Conservation (phyloP, 345 rosid genomes). For the Salix purpurea region DNA sequence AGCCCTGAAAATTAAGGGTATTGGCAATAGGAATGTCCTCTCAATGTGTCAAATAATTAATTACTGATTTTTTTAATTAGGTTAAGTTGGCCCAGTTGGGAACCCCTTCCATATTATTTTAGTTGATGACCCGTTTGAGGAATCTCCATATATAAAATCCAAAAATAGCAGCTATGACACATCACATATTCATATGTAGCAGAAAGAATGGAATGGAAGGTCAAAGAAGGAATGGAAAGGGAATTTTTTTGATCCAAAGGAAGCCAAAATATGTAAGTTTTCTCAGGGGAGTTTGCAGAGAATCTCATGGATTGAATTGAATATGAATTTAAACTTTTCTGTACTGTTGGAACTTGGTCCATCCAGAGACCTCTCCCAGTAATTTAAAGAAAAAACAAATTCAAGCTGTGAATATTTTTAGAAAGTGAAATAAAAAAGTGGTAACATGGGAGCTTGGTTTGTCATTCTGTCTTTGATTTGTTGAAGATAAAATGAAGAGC, state of each 20-base stretch:
- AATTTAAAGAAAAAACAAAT: slow-evolving; percentile 15
- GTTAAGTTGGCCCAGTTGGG: not conserved
- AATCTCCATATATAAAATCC: not conserved
- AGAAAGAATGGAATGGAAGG: slow-evolving; percentile 22
- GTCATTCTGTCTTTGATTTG: slow-evolving; percentile 41
- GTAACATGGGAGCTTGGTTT: slow-evolving; percentile 34
- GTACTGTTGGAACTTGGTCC: slow-evolving; percentile 28
- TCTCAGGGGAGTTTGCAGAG: slow-evolving; percentile 7
- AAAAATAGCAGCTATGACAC: not conserved
- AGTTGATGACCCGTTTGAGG: not conserved
- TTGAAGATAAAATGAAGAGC: slow-evolving; percentile 3
- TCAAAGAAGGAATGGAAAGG: slow-evolving; percentile 23
- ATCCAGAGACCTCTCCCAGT: not conserved
- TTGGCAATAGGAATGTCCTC: not conserved
- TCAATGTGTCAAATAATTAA: not conserved
- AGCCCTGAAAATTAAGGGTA: not conserved
- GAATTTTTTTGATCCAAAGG: slow-evolving; percentile 28
- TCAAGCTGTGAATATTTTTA: slow-evolving; percentile 14
- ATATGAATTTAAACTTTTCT: slow-evolving; percentile 22
- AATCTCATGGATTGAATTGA: slow-evolving; percentile 19
- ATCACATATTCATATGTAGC: slow-evolving; percentile 18
- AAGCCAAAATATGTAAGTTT: slow-evolving; percentile 1
- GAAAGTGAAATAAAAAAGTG: slow-evolving; percentile 3
- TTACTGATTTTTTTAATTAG: not conserved
- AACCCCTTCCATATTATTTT: not conserved